Conservation (phyloP, 495 filamentous ascomycete species). For the Penicillium diatomitis region DNA sequence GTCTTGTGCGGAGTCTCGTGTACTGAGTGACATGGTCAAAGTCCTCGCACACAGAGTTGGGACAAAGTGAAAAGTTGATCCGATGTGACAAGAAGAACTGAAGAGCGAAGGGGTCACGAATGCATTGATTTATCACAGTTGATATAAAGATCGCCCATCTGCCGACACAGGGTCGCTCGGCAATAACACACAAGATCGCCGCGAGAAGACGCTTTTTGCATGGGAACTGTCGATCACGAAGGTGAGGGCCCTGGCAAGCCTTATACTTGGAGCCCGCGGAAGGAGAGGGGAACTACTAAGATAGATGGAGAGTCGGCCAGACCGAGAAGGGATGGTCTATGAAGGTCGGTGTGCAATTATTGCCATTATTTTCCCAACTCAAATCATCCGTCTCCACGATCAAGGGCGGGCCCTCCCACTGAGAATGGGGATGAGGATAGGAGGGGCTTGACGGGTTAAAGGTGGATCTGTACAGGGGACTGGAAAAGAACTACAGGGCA, state of each 20-base stretch:
- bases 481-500: too few relatives aligned
- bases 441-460: constrained; percentile 12
- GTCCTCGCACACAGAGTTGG: constrained; percentile 2
- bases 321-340: constrained; percentile 10
- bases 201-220: too few relatives aligned
- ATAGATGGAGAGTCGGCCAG: constrained; percentile 8
- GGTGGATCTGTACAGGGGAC: constrained; percentile 9
- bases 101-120: too few relatives aligned
- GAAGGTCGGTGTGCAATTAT: constrained; percentile 9
- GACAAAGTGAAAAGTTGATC: too few relatives aligned
- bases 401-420: constrained; percentile 15
- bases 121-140: too few relatives aligned
- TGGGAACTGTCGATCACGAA: too few relatives aligned
- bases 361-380: not conserved
- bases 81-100: too few relatives aligned
- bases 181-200: too few relatives aligned
- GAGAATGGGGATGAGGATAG: constrained; percentile 1
- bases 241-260: not conserved
- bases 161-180: too few relatives aligned
- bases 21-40: constrained; percentile 26
- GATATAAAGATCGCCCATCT: too few relatives aligned
- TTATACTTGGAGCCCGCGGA: constrained; percentile 7
- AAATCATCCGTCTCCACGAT: constrained; percentile 22
- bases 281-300: not conserved
- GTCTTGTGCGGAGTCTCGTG: constrained; percentile 29